Base-by-base conservation (phyloP, 768 basidiomycete genomes). In the Mycena chlorophos region DNA sequence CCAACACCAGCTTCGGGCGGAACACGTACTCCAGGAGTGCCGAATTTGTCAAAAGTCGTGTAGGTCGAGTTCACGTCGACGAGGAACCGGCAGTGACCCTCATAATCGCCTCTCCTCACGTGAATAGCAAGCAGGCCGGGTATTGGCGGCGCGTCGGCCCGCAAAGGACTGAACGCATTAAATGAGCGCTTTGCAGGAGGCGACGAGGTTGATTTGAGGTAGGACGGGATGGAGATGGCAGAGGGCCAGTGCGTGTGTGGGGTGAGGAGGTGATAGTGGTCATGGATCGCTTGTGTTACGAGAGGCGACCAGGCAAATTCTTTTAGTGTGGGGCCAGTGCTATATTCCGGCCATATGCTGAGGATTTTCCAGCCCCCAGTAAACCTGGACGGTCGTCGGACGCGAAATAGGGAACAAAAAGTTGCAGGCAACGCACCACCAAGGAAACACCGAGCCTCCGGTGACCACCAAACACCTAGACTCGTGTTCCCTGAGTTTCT, bases 391-490 rank as follows among this genome's bases (percentile, higher is more conserved):
- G 20, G 23, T 13, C n/a, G 12, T 22, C 27, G 6, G 13, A 13
- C 12, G 13, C n/a, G 23, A 13, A 46, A n/a, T 13, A 13, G 5
- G n/a, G 8, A 13, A 22, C 23, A 42, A 16, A 22, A 42, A 6
- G 22, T 46, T 4, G 45, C 5, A 13, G n/a, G 26, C 8, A 34
- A 50, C 58, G 17, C 26, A 60, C 58, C 27, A 27, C 14, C 45
- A 60, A 14, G 55, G 45, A 13, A 56, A 56, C 1, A 28, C n/a
- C 20, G 54, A 23, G 5, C 39, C 40, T 10, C 26, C 54, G 19
- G 27, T 40, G 19, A 60, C 31, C 2, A 19, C 38, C 17, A 60
- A 39, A 31, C 58, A 60, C 4, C 38, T n/a, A 0, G 30, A 54
- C 1, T 17, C 1, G 30, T 55, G 51, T 1, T 26, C 20, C 14